Percentiles rank a stretch among this genome's conserved stretches.
Evolutionary conservation across 352 stramenopile genomes (phyloP).

Genomic region (Globisporangium mamillatum): DNA sequence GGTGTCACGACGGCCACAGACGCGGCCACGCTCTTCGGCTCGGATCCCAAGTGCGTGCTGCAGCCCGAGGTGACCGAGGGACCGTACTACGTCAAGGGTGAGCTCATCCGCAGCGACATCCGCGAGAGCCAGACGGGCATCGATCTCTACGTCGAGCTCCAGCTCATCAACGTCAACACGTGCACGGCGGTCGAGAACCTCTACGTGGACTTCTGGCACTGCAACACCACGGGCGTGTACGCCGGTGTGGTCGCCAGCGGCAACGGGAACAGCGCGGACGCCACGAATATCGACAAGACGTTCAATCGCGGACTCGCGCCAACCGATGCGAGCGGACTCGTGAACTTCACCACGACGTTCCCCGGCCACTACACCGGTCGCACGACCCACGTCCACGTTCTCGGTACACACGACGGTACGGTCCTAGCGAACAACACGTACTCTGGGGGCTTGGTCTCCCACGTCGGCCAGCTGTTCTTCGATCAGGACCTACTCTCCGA

Average conservation of each 20-base stretch:
- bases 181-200: slow-evolving; percentile 12
- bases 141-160: slow-evolving; percentile 12
- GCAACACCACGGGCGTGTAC: slow-evolving; percentile 19
- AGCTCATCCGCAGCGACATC: slow-evolving; percentile 16
- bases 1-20: background rate
- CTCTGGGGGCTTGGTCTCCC: background rate
- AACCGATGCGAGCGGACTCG: background rate
- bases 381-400: slow-evolving; percentile 14
- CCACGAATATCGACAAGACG: slow-evolving; percentile 9
- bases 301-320: slow-evolving; percentile 15
- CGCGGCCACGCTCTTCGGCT: slow-evolving; percentile 11
- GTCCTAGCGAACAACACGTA: slow-evolving; percentile 20
- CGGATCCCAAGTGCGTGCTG: slow-evolving; percentile 9
- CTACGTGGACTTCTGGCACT: slow-evolving; percentile 21
- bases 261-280: slow-evolving; percentile 12
- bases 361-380: slow-evolving; percentile 19
- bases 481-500: background rate
- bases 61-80: slow-evolving; percentile 12
- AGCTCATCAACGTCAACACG: slow-evolving; percentile 20
- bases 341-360: slow-evolving; percentile 13
- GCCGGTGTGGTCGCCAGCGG: slow-evolving; percentile 5
- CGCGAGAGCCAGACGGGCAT: slow-evolving; percentile 10
- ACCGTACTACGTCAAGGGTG: slow-evolving; percentile 17
- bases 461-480: slow-evolving; percentile 14
- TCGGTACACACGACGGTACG: slow-evolving; percentile 6